Base-by-base conservation (phyloP, 805 yeast genomes). In the Schizosaccharomyces cryophilus region DNA sequence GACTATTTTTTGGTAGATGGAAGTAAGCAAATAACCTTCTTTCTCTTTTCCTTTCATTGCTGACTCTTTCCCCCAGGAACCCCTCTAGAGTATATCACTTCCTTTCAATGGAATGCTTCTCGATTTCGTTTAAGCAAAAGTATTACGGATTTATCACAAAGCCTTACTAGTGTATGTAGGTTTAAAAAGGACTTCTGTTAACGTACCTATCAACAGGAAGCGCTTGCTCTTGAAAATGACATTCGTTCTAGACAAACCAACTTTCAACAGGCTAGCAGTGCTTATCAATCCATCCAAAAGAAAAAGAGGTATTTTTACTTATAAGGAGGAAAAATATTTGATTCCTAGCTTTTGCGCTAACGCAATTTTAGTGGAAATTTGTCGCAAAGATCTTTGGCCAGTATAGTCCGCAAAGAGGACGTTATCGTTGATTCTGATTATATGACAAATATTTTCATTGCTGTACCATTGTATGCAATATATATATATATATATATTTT, bases 371-470 rank as follows among this genome's bases (percentile, higher is more conserved):
- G 64, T 47, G 99, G 99, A 62, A 96, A 93, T 70, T 77, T 93
- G 65, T 83, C 95, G 3, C 89, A 90, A 62, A 83, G 86, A 70
- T 85, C 96, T 3, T 76, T 93, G 64, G 96, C 90, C 69, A 93
- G 87, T 68, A 78, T 90, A 62, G 96, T 93, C 60, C 79, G 79
- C 61, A 84, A 87, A 11, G 81, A 81, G 61, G 87, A 93, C 68
- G 86, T 93, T 70, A 89, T 93, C 17, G 75, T 85, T 65, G 80
- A 81, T 66, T 85, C 95, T 5, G 97, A 90, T 64, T 86, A 89
- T 71, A 77, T 93, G 69, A 81, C 82, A 59, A 87, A 96, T 0
- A 76, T 87, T n/a, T 75, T 93, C 62, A 76, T 93, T 61, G 98
- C 90, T 0, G 95, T 93, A 29, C 97, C 97, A 61, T 81, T 81